phyloP scores from a whole-genome alignment of 495 filamentous ascomycete genomes.

The Melanomma pulvis-pyrius region DNA sequence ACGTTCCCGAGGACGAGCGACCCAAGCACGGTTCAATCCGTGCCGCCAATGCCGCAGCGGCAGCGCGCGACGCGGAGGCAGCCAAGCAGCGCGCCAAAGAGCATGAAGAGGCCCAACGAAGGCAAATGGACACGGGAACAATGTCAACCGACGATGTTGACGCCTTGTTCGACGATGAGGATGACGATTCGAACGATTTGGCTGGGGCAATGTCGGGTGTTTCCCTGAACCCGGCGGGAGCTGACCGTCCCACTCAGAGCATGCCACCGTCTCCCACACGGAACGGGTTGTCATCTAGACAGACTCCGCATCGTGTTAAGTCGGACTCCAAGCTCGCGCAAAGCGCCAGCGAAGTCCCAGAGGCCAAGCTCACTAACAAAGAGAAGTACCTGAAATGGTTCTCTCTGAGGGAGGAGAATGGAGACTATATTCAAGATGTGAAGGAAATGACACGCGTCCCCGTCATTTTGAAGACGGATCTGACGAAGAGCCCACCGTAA shows the following conservation, averaged over 20 bases:
- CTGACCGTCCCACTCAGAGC: conserved; percentile 82
- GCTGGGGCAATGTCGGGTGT: conserved; percentile 84
- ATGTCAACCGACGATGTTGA: conserved; percentile 89
- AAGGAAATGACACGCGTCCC: conserved; percentile 96
- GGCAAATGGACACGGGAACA: conserved; percentile 89
- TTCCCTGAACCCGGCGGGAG: conserved; percentile 67
- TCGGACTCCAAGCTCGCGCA: conserved; percentile 90
- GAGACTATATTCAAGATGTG: conserved; percentile 97
- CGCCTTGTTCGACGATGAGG: conserved; percentile 91
- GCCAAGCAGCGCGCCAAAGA: conserved; percentile 77
- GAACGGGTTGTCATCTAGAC: conserved; percentile 65
- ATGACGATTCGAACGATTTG: conserved; percentile 74
- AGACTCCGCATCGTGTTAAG: conserved; percentile 80
- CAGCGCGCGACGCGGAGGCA: conserved; percentile 76
- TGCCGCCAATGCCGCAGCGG: conserved; percentile 72
- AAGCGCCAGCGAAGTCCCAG: conserved; percentile 66
- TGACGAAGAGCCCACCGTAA: conserved; percentile 98
- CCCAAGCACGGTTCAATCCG: conserved; percentile 74
- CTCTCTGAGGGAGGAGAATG: conserved; percentile 85
- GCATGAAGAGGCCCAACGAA: conserved; percentile 81
- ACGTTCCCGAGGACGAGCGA: conserved; percentile 94
- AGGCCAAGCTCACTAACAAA: conserved; percentile 84
- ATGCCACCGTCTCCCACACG: conserved; percentile 90
- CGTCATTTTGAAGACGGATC: conserved; percentile 95
- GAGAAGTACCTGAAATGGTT: conserved; percentile 94